A percentile compares a stretch with the other conserved stretches of the same genome.
phyloP scores from a whole-genome alignment of 441 rosid species.

The Hura crepitans region DNA sequence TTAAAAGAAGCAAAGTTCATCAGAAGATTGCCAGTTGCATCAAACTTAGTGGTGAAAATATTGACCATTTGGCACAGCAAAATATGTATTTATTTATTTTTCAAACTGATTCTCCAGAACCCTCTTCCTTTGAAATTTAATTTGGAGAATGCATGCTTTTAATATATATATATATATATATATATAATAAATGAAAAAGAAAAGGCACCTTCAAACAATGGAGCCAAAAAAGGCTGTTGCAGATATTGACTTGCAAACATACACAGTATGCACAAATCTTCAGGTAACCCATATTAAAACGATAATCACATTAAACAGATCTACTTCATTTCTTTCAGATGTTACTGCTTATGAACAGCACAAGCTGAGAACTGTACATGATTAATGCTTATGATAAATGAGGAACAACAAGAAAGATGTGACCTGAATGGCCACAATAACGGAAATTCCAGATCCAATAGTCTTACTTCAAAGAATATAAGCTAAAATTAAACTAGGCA shows the following conservation, averaged over 20 bases:
- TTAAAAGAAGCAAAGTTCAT: slow-evolving; percentile 2
- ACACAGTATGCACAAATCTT: not conserved
- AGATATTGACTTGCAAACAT: not conserved
- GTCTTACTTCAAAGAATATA: not conserved
- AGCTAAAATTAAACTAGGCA: not conserved
- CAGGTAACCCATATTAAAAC: not conserved
- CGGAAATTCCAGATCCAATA: not conserved
- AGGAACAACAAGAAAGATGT: not conserved
- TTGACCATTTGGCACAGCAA: too few species aligned
- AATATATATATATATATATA: too few species aligned
- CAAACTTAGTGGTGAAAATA: not conserved
- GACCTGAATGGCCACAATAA: not conserved
- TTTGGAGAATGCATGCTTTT: too few species aligned
- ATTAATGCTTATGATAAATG: not conserved
- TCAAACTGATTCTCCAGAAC: too few species aligned
- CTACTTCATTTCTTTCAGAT: not conserved
- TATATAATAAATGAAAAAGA: too few species aligned
- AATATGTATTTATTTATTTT: too few species aligned
- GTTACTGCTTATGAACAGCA: not conserved
- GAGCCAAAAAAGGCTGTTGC: too few species aligned
- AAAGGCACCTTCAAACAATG: too few species aligned
- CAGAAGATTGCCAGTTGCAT: not conserved
- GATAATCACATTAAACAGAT: not conserved
- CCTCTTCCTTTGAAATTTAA: too few species aligned
- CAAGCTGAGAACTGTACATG: not conserved